Evolutionary conservation across 257 asterid genomes (phyloP).

Genomic region (Euphrasia confusa): DNA sequence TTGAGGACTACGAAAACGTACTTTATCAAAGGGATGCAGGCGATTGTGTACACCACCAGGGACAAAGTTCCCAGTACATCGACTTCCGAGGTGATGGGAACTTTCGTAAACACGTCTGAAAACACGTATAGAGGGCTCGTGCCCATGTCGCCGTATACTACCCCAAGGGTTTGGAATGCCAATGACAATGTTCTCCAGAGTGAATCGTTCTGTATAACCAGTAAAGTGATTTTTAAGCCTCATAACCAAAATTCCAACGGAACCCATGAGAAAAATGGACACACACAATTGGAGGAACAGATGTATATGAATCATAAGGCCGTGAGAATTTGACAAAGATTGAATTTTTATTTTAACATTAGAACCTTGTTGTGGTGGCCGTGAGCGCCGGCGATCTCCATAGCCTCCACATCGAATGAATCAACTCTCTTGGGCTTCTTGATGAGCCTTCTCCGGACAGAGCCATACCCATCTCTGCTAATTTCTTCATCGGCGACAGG

Average conservation of each 20-base stretch:
- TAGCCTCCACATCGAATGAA: constrained; percentile 89
- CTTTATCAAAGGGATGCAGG: constrained; percentile 71
- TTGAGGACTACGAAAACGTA: constrained; percentile 86
- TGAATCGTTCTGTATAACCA: constrained; percentile 47
- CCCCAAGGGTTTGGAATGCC: constrained; percentile 98
- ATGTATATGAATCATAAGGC: not conserved
- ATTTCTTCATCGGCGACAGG: constrained; percentile 36
- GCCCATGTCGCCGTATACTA: constrained; percentile 96
- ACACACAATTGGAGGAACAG: not conserved
- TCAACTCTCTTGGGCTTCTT: constrained; percentile 74
- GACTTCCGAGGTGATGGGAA: constrained; percentile 70
- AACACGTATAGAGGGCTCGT: constrained; percentile 91
- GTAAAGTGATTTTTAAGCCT: no score
- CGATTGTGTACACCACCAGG: constrained; percentile 87
- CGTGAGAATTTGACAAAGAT: not conserved
- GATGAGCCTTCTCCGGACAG: constrained; percentile 65
- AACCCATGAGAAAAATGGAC: not conserved
- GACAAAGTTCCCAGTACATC: constrained; percentile 90
- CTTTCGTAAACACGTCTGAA: constrained; percentile 83
- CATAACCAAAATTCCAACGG: not conserved
- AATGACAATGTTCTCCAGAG: constrained; percentile 59
- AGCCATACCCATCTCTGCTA: constrained; percentile 50
- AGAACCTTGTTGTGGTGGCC: constrained; percentile 60
- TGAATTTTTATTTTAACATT: not conserved
- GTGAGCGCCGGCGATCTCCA: constrained; percentile 62